Base-by-base conservation (phyloP, 768 basidiomycete species). In the Boletus barrowsii region DNA sequence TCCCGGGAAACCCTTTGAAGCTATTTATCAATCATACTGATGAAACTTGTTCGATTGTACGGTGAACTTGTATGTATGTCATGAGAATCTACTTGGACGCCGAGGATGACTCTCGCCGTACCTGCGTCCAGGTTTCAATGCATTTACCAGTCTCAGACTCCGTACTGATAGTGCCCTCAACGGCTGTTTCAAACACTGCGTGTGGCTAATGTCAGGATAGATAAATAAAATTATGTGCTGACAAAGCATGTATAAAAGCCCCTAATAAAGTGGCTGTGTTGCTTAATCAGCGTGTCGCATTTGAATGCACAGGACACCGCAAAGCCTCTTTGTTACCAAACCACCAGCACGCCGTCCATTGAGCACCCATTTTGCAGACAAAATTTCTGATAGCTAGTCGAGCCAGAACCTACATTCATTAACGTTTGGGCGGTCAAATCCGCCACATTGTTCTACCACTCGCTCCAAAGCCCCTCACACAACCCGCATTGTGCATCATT, bases 11-110 rank as follows among this genome's bases (percentile, higher is more conserved):
- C 50, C 62, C 41, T 69, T 69, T 14, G 68, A 69, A 20, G 63
- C 69, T 68, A 13, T 36, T 42, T 47, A 4, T 8, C 35, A 3
- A n/a, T 2, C 36, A 39, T 55, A 72, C 70, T 70, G 30, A 70
- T 60, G 46, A 70, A 68, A 70, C 41, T 22, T 72, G 42, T 30
- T 70, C n/a, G n/a, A n/a, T n/a, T n/a, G n/a, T n/a, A n/a, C n/a
- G n/a, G n/a, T n/a, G n/a, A n/a, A n/a, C n/a, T n/a, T n/a, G n/a
- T n/a, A n/a, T n/a, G n/a, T n/a, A n/a, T n/a, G n/a, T n/a, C n/a
- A n/a, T n/a, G 47, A 56, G 22, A 18, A 17, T 41, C 22, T 4
- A 26, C 7, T 1, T 18, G 26, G 14, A 26, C 18, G 10, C 20
- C n/a, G 36, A 47, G 15, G 26, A 37, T 41, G 24, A 6, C n/a